A percentile compares a stretch with the other conserved stretches of the same genome.
Evolutionary conservation across 352 stramenopile genomes (phyloP).

Genomic region (Globisporangium orthogonon): DNA sequence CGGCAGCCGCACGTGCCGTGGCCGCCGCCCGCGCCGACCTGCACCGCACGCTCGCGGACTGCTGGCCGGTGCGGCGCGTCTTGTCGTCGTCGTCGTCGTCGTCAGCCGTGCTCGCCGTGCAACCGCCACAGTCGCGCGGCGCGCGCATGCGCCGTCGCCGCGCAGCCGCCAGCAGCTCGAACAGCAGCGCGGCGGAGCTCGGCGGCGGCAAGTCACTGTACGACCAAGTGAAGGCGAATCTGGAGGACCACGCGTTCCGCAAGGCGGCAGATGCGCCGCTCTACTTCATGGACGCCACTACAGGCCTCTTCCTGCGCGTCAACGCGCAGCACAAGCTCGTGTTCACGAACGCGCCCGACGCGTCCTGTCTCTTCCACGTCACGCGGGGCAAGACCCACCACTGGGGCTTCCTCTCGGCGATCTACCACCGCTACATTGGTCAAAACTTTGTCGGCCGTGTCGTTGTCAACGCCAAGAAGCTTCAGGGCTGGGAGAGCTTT

Average conservation of each 20-base stretch:
- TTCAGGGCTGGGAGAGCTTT: constrained; percentile 69
- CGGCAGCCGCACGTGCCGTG: constrained; percentile 17
- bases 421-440: constrained; percentile 59
- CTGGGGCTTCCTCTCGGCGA: constrained; percentile 67
- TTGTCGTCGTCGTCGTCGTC: constrained; percentile 7
- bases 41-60: constrained; percentile 34
- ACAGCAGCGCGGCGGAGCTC: constrained; percentile 5
- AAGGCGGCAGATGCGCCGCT: constrained; percentile 36
- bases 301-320: constrained; percentile 44
- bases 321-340: constrained; percentile 63
- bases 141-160: constrained; percentile 2
- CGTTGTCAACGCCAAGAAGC: constrained; percentile 54
- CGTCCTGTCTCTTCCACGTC: constrained; percentile 70
- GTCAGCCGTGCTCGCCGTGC: constrained; percentile 16
- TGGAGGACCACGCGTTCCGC: constrained; percentile 52
- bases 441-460: constrained; percentile 71
- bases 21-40: constrained; percentile 31
- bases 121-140: neutral
- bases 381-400: constrained; percentile 69
- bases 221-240: constrained; percentile 47
- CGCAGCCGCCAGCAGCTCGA: constrained; percentile 8
- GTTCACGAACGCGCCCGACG: constrained; percentile 49
- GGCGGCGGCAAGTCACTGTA: constrained; percentile 48
- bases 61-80: constrained; percentile 19
- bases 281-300: constrained; percentile 62